Evolutionary conservation across 225 moss, liverwort and hornwort genomes (phyloP), one percentile per base, ranked within the genome.

Genomic region (Sphagnum tenellum): DNA sequence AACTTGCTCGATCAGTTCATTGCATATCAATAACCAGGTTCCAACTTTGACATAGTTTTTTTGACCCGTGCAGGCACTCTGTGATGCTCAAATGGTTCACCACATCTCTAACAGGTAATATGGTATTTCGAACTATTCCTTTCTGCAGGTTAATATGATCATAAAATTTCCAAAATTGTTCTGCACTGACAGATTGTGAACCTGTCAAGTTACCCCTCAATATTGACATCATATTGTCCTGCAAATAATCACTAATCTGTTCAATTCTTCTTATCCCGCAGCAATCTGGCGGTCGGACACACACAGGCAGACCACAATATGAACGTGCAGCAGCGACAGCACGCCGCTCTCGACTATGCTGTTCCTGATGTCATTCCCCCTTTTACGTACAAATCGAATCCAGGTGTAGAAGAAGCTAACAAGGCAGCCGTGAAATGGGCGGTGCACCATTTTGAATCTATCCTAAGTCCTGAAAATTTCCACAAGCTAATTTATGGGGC

Each of bases 311-410:
- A 55, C 3, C 55, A 55, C 10, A 3, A 3, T 55, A 55, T 55
- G 55, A 8, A 55, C 4, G n/a, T 49, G 70, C 64, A 2, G 48
- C 44, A 9, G 50, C 29, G 29, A 29, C 29, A 29, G 29, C 29
- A 29, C 29, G 29, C 29, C 29, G 29, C 29, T 29, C 29, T 29
- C 29, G 29, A 71, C 3, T 71, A 49, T 4, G 9, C 8, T 44
- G 44, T 71, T 8, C 63, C 70, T 44, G 50, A 57, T 5, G 65
- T 71, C 65, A 48, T 59, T 12, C 52, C 71, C 1, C 71, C 65
- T 0, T 71, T 50, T 46, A 2, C 50, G 10, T 60, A 48, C 60
- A 46, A 55, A 3, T 0, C 7, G 9, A 12, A 71, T 12, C 59
- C 71, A 7, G 13, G 10, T 0, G 2, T 12, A 0, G 50, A 4